A percentile compares a stretch with the other conserved stretches of the same genome.
phyloP scores from a whole-genome alignment of 495 filamentous ascomycete species.

The Talaromyces borbonicus region DNA sequence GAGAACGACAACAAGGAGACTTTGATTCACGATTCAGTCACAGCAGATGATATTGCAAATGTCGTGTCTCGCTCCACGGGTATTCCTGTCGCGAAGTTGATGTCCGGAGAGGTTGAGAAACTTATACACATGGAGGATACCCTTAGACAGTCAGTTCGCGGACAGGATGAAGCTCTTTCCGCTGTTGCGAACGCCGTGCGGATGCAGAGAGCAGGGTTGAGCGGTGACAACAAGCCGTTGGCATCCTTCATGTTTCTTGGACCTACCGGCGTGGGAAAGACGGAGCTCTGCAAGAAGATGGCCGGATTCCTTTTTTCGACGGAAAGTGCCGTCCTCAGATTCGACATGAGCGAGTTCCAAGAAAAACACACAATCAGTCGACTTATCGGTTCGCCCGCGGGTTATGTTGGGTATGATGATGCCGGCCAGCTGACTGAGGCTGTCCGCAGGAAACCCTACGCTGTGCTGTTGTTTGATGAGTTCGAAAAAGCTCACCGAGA shows the following conservation, averaged over 20 bases:
- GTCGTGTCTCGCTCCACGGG: constrained; percentile 89
- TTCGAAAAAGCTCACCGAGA: constrained; percentile 97
- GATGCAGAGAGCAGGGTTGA: constrained; percentile 87
- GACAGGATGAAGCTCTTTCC: constrained; percentile 86
- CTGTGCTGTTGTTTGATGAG: constrained; percentile 90
- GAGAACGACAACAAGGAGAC: constrained; percentile 39
- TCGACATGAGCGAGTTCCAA: constrained; percentile 97
- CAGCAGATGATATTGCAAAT: constrained; percentile 81
- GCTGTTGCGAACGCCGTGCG: constrained; percentile 89
- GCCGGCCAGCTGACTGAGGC: constrained; percentile 95
- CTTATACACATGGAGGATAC: constrained; percentile 91
- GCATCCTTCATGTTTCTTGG: constrained; percentile 97
- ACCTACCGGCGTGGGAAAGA: constrained; percentile 94
- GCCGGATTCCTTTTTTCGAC: constrained; percentile 89
- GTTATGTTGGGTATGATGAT: constrained; percentile 95
- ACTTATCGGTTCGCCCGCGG: constrained; percentile 84
- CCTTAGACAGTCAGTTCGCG: constrained; percentile 72
- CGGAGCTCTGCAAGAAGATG: constrained; percentile 93
- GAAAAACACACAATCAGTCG: constrained; percentile 94
- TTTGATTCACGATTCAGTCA: constrained; percentile 86
- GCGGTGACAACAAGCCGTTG: constrained; percentile 80
- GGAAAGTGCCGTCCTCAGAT: constrained; percentile 78
- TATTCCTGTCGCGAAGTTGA: constrained; percentile 84
- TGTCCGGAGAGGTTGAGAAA: constrained; percentile 85
- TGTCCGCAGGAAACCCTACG: constrained; percentile 90